Conservation (phyloP, 2,329 filamentous ascomycete species). For the Cordyceps fumosorosea region DNA sequence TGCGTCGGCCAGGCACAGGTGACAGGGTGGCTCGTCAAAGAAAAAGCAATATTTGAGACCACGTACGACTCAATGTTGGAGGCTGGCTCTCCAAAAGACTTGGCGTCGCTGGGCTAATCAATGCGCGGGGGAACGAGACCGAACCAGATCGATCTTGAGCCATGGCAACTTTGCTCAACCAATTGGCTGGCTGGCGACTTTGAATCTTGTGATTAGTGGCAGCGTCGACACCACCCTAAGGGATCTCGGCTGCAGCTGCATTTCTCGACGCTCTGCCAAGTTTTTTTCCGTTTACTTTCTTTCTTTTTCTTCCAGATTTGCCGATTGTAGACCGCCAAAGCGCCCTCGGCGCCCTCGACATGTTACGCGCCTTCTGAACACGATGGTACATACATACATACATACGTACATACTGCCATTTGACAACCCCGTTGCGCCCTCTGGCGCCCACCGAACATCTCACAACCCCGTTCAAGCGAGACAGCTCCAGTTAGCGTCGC, state of each 20-base stretch:
- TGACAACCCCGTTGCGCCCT: not conserved
- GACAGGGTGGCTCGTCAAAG: too few species aligned
- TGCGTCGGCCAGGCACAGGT: too few species aligned
- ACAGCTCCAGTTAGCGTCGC: not conserved
- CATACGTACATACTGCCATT: too few species aligned
- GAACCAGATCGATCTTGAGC: not conserved
- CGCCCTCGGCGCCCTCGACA: not conserved
- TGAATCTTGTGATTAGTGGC: not conserved
- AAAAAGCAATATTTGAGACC: too few species aligned
- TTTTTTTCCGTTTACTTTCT: not conserved
- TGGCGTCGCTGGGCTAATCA: not conserved
- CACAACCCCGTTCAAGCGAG: not conserved
- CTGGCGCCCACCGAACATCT: slow-evolving; percentile 1
- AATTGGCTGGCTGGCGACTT: not conserved
- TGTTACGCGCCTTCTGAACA: slow-evolving; percentile 2
- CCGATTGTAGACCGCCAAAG: not conserved
- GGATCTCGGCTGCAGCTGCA: not conserved
- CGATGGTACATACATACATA: too few species aligned
- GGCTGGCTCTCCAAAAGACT: not conserved
- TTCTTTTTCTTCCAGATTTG: not conserved
- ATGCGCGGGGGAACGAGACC: not conserved
- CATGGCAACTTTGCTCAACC: not conserved
- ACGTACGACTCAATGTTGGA: too few species aligned
- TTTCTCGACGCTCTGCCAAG: not conserved
- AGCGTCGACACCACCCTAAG: not conserved